Base-by-base conservation (phyloP, 768 basidiomycete species). In the Gautieria morchelliformis region DNA sequence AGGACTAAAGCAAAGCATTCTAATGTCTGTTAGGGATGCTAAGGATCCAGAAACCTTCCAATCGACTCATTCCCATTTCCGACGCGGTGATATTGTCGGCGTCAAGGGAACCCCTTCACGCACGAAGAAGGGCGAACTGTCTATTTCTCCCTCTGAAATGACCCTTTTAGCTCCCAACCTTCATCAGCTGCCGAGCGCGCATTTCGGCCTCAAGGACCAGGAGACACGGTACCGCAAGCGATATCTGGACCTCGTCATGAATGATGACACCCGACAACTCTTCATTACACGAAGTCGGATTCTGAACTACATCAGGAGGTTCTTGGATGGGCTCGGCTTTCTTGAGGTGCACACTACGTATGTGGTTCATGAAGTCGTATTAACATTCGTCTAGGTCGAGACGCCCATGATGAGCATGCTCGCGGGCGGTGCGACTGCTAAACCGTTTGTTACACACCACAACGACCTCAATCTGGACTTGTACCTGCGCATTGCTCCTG, bases 401-500 rank as follows among this genome's bases (percentile, higher is more conserved):
- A 99, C 96, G 1, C 96, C 96, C 6, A 96, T 99, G 79, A 99
- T 89, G 73, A 93, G 87, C 66, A 81, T 96, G 76, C 81, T 90
- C 63, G 96, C 96, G 1, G 96, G 96, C 27, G 96, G 96, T 56
- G 96, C 96, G 14, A 97, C 93, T 1, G 96, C 96, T 64, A 98
- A 97, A 78, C 96, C 96, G 3, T 99, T 99, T 75, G 68, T 99
- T 69, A 99, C 95, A 0, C 96, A 97, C 69, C 96, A 99, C 75
- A 99, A 99, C 75, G 95, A 98, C 69, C 88, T 99, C 60, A 78
- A 91, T 70, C 84, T 98, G 66, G 93, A 99, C 70, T 77, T 99
- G 10, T 98, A 87, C 80, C 87, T 99, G 62, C 94, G 96, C 61
- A 82, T 99, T 68, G 96, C 96, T 3, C 96, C 96, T 3, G 96